Conservation (phyloP, 495 filamentous ascomycete species). For the Melanomma pulvis-pyrius region DNA sequence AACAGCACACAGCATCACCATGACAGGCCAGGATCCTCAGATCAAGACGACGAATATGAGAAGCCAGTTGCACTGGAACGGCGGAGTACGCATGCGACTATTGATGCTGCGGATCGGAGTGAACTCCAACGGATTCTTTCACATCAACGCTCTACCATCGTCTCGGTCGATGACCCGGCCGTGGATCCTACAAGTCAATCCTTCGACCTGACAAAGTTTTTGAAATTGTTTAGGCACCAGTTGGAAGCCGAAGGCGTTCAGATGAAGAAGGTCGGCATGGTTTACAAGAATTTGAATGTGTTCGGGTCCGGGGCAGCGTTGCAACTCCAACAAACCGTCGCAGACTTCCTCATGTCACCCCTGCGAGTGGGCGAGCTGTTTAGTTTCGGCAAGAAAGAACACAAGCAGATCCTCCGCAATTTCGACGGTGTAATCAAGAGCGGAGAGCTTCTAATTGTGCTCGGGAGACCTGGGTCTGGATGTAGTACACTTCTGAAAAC, state of each 20-base stretch:
- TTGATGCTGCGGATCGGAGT: conserved; percentile 2
- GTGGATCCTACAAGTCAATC: conserved; percentile 12
- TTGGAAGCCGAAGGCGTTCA: conserved; percentile 15
- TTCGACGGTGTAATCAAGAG: conserved; percentile 24
- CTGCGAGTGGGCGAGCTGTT: conserved; percentile 7
- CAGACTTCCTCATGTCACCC: background rate
- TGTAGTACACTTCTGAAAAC: conserved; percentile 48
- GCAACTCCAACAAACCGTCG: conserved; percentile 19
- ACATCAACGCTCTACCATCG: background rate
- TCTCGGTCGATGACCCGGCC: conserved; percentile 1
- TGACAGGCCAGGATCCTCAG: background rate
- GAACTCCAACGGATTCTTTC: conserved; percentile 17
- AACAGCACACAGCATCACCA: background rate
- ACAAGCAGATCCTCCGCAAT: conserved; percentile 20
- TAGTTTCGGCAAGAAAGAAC: conserved; percentile 24
- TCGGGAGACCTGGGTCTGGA: conserved; percentile 52
- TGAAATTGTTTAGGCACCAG: conserved; percentile 8
- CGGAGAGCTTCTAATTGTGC: conserved; percentile 54
- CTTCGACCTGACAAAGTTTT: conserved; percentile 18
- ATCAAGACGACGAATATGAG: background rate
- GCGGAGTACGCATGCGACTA: background rate
- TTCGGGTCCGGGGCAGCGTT: conserved; percentile 13
- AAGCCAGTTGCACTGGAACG: background rate
- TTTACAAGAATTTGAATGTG: conserved; percentile 22
- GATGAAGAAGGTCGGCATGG: conserved; percentile 9